phyloP scores from a whole-genome alignment of 192 early-diverging fungal species.

The Coemansia sp. region DNA sequence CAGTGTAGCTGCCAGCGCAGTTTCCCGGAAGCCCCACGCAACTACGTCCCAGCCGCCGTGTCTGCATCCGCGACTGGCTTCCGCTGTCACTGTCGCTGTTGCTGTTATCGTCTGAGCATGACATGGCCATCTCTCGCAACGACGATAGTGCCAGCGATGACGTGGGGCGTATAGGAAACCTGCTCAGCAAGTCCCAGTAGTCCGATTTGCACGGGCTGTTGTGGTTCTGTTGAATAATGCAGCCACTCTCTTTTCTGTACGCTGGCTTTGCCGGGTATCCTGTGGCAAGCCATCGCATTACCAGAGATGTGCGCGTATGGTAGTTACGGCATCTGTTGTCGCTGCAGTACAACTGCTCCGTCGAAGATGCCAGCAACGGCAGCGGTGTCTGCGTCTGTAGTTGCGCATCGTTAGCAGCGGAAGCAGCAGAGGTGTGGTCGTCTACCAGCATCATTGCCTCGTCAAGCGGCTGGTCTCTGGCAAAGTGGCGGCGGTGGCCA shows the following conservation, averaged over 20 bases:
- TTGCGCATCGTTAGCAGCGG: too few species aligned
- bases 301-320: conserved; percentile 2
- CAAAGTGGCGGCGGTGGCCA: background rate
- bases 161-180: conserved; percentile 50
- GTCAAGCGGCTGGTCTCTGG: conserved; percentile 3
- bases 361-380: background rate
- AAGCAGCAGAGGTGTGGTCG: too few species aligned
- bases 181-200: conserved; percentile 46
- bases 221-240: too few species aligned
- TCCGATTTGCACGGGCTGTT: conserved; percentile 10
- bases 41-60: background rate
- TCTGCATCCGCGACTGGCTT: background rate
- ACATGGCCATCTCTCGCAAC: conserved; percentile 33
- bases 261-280: conserved; percentile 2
- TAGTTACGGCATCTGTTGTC: conserved; percentile 14
- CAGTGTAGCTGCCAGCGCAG: conserved; percentile 6
- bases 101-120: background rate
- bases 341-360: conserved; percentile 5
- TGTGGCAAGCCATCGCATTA: conserved; percentile 6
- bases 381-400: background rate
- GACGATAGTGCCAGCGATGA: conserved; percentile 44
- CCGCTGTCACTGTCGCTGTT: background rate
- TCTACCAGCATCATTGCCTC: conserved; percentile 12
- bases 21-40: conserved; percentile 4
- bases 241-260: background rate